Evolutionary conservation across 192 early-diverging fungal genomes (phyloP).

Genomic region (Coemansia sp.): DNA sequence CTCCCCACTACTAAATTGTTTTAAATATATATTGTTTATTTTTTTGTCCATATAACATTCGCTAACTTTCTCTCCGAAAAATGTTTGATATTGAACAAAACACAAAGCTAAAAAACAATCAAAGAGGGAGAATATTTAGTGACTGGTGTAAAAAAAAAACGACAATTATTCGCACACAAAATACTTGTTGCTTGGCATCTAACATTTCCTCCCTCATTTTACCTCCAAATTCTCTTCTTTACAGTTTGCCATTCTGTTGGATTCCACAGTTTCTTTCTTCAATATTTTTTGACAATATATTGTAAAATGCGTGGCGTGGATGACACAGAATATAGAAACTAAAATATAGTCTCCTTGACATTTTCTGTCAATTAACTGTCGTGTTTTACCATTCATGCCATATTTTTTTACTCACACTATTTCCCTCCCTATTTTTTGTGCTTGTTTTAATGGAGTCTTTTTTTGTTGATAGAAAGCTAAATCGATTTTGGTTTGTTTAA

Average conservation of each 20-base stretch:
- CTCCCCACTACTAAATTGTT: too few species aligned
- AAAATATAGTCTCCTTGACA: not conserved
- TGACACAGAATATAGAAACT: not conserved
- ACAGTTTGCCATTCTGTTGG: not conserved
- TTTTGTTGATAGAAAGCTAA: not conserved
- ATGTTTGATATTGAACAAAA: not conserved
- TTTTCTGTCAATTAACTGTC: too few species aligned
- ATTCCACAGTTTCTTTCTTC: not conserved
- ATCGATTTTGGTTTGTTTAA: not conserved
- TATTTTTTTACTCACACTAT: constrained; percentile 7
- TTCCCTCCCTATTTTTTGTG: constrained; percentile 2
- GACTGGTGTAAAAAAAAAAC: too few species aligned
- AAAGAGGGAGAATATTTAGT: too few species aligned
- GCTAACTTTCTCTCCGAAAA: too few species aligned
- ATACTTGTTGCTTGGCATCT: too few species aligned
- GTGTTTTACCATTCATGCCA: not conserved
- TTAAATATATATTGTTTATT: too few species aligned
- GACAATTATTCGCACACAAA: too few species aligned
- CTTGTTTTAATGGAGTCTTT: not conserved
- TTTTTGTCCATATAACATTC: too few species aligned
- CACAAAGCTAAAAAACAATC: not conserved
- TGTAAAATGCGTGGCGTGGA: not conserved
- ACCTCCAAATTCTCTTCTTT: not conserved
- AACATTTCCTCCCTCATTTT: not conserved
- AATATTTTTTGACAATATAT: not conserved